Percentiles rank a stretch among this genome's conserved stretches.
These are phyloP conservation scores for Diutina rugosa DNA, from an alignment of 1,139 yeast genomes.

Conservation along the genomic window DNA sequence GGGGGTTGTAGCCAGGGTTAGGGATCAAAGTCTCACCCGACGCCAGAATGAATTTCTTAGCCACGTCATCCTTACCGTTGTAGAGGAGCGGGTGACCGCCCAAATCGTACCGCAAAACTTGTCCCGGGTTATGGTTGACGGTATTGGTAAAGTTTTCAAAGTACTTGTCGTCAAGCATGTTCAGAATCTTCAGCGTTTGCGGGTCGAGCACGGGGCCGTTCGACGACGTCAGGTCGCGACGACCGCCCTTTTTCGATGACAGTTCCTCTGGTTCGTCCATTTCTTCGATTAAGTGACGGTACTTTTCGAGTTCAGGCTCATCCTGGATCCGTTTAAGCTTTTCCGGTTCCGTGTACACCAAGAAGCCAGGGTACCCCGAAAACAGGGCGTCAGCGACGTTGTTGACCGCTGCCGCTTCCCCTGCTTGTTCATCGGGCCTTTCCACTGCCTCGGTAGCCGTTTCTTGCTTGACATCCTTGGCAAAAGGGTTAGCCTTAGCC, in stretches of 20 bases:
- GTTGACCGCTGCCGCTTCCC: background rate
- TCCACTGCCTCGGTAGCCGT: slow-evolving; percentile 4
- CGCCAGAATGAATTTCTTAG: slow-evolving; percentile 15
- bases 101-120: slow-evolving; percentile 71
- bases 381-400: slow-evolving; percentile 10
- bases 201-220: slow-evolving; percentile 13
- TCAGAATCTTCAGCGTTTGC: slow-evolving; percentile 30
- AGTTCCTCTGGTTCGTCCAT: slow-evolving; percentile 14
- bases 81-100: slow-evolving; percentile 68
- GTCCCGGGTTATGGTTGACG: slow-evolving; percentile 72
- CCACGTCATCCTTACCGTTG: slow-evolving; percentile 46
- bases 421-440: background rate
- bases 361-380: slow-evolving; percentile 49
- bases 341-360: slow-evolving; percentile 60
- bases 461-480: slow-evolving; percentile 7
- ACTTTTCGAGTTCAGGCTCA: slow-evolving; percentile 32
- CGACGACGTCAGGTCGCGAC: slow-evolving; percentile 8
- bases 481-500: slow-evolving; percentile 17
- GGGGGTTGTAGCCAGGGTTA: slow-evolving; percentile 46
- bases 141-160: slow-evolving; percentile 69
- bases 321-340: slow-evolving; percentile 25
- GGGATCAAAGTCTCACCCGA: slow-evolving; percentile 20
- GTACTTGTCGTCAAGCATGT: slow-evolving; percentile 56
- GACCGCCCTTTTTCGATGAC: slow-evolving; percentile 4
- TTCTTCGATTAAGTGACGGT: slow-evolving; percentile 35